Conservation (phyloP, 345 rosid genomes). For the Carallia pectinifolia region DNA sequence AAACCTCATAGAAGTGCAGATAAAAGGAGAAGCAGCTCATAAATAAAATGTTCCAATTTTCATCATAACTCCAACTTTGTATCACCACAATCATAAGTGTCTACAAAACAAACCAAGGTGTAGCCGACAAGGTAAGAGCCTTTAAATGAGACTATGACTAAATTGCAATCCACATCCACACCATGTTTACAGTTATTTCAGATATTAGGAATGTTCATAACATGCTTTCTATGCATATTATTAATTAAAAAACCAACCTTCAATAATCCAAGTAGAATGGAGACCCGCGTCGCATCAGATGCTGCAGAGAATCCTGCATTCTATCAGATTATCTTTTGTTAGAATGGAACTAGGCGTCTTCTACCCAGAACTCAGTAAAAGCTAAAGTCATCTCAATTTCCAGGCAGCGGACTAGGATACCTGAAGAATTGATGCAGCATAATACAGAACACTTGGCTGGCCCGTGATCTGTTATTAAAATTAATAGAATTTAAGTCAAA, state of each 20-base stretch:
- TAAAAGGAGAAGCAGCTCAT: too few relatives aligned
- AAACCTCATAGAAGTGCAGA: too few relatives aligned
- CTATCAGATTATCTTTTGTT: slow-evolving; percentile 39
- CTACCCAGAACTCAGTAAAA: slow-evolving; percentile 1
- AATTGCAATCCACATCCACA: not conserved
- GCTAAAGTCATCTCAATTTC: not conserved
- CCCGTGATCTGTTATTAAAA: slow-evolving; percentile 77
- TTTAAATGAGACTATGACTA: too few relatives aligned
- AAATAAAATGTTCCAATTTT: too few relatives aligned
- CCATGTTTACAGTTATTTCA: not conserved
- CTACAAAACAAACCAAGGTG: too few relatives aligned
- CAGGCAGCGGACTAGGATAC: slow-evolving; percentile 30
- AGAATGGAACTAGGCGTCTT: slow-evolving; percentile 11
- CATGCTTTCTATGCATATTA: not conserved
- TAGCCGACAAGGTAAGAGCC: too few relatives aligned
- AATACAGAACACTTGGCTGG: slow-evolving; percentile 95
- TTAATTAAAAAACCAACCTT: slow-evolving; percentile 48
- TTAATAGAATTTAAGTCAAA: slow-evolving; percentile 10
- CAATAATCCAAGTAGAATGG: slow-evolving; percentile 78
- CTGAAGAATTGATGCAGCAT: slow-evolving; percentile 88
- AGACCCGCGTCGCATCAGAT: slow-evolving; percentile 93
- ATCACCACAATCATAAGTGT: too few relatives aligned
- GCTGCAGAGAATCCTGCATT: slow-evolving; percentile 97
- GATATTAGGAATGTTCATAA: not conserved
- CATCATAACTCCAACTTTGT: too few relatives aligned